phyloP scores from a whole-genome alignment of 164 flowering plant genomes.

The Tetracentron sinense region DNA sequence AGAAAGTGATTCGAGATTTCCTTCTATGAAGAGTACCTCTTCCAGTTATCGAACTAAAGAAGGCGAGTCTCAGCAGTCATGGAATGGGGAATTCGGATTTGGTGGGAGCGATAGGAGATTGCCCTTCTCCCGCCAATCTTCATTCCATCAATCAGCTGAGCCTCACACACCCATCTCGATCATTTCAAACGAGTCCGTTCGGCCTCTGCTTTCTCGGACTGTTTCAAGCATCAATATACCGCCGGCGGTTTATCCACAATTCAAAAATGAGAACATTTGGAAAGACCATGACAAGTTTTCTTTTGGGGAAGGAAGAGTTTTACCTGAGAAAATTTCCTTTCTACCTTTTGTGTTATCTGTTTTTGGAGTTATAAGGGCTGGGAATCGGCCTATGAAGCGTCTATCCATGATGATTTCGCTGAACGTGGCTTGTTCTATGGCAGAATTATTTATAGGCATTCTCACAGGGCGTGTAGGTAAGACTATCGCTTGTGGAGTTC shows the following conservation, averaged over 20 bases:
- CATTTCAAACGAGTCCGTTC: slow-evolving; percentile 24
- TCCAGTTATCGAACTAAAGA: slow-evolving; percentile 12
- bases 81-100: slow-evolving; percentile 28
- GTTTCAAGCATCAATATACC: slow-evolving; percentile 54
- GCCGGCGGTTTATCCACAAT: slow-evolving; percentile 19
- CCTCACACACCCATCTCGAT: slow-evolving; percentile 44
- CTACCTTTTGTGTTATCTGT: slow-evolving; percentile 23
- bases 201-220: slow-evolving; percentile 45
- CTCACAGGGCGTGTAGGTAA: slow-evolving; percentile 82
- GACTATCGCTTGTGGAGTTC: too few relatives aligned
- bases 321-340: slow-evolving; percentile 27
- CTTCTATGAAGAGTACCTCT: slow-evolving; percentile 13
- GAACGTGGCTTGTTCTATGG: slow-evolving; percentile 81
- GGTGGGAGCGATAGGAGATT: slow-evolving; percentile 54
- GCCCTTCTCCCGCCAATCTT: slow-evolving; percentile 70
- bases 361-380: slow-evolving; percentile 43
- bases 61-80: slow-evolving; percentile 19
- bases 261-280: slow-evolving; percentile 14
- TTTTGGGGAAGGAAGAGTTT: slow-evolving; percentile 16
- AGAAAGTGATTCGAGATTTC: slow-evolving; percentile 2
- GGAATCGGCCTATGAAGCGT: slow-evolving; percentile 69
- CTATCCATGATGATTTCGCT: slow-evolving; percentile 70
- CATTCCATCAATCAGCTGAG: slow-evolving; percentile 38
- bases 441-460: slow-evolving; percentile 68
- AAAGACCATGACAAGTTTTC: slow-evolving; percentile 14